Evolutionary conservation across 441 rosid genomes (phyloP).

Genomic region (Kokia cookei): DNA sequence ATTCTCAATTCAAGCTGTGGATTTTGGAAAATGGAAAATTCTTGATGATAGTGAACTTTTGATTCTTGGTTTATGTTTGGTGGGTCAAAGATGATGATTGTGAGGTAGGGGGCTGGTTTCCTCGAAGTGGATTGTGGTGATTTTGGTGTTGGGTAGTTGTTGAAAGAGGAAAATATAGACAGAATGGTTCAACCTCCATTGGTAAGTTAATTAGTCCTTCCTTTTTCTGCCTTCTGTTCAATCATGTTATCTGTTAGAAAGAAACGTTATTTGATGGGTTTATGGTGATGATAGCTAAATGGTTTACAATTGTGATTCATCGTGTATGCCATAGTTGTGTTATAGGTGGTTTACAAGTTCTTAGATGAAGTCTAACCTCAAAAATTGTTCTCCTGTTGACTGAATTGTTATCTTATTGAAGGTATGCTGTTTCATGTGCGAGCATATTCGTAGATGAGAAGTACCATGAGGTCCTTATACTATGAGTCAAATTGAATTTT

Average conservation of each 20-base stretch:
- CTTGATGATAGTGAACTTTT: constrained; percentile 5
- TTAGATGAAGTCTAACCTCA: not conserved
- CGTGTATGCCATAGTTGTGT: not conserved
- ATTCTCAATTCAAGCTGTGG: constrained; percentile 1
- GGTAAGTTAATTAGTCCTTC: constrained; percentile 32
- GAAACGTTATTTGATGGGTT: not conserved
- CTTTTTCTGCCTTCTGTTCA: constrained; percentile 11
- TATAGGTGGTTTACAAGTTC: not conserved
- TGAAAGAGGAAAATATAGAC: constrained; percentile 37
- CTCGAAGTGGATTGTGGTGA: constrained; percentile 18
- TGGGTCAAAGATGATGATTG: constrained; percentile 9
- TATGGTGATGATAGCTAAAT: not conserved
- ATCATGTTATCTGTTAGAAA: not conserved
- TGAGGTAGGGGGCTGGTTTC: constrained; percentile 14
- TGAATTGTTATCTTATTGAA: not conserved
- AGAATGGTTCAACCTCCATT: constrained; percentile 70
- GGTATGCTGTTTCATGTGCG: not conserved
- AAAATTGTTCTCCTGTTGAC: not conserved
- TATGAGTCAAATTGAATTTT: too few species aligned
- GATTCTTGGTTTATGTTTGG: constrained; percentile 8
- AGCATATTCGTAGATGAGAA: not conserved
- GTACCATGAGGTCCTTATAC: too few species aligned
- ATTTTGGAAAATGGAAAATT: not conserved
- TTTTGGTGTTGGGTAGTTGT: constrained; percentile 16
- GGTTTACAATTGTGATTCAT: not conserved